phyloP scores from a whole-genome alignment of 177 flowering plant genomes.

The Telopea speciosissima region DNA sequence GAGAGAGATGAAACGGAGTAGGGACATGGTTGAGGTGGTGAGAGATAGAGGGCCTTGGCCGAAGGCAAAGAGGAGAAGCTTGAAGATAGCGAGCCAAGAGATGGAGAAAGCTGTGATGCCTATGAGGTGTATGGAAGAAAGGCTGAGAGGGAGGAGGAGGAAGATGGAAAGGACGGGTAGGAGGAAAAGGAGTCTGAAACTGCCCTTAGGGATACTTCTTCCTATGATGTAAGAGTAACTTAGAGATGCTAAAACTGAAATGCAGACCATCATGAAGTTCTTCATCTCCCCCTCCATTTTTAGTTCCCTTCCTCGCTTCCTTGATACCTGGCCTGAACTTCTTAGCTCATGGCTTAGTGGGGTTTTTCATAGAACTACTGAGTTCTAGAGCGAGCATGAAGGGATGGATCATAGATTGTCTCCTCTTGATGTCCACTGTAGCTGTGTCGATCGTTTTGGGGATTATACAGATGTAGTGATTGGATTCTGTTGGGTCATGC shows the following conservation, averaged over 20 bases:
- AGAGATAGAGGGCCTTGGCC: conserved; percentile 10
- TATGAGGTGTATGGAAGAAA: conserved; percentile 10
- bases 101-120: conserved; percentile 21
- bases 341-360: too few species aligned
- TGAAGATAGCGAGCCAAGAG: conserved; percentile 31
- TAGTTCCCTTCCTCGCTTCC: conserved; percentile 16
- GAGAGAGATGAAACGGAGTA: conserved; percentile 11
- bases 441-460: too few species aligned
- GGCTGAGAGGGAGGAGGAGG: conserved; percentile 16
- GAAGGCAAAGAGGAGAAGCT: conserved; percentile 33
- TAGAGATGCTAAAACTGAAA: conserved; percentile 6
- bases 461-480: too few species aligned
- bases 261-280: conserved; percentile 18
- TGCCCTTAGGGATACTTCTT: conserved; percentile 17
- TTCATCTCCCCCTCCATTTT: conserved; percentile 19
- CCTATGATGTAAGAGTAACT: conserved; percentile 15
- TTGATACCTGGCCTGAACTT: too few species aligned
- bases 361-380: too few species aligned
- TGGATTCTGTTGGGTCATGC: too few species aligned
- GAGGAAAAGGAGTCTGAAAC: conserved; percentile 15
- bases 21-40: neutral
- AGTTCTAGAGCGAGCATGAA: too few species aligned
- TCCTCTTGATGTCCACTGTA: too few species aligned
- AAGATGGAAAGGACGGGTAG: conserved; percentile 22
- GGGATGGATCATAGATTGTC: too few species aligned